Evolutionary conservation across 768 basidiomycete genomes (phyloP).

Genomic region (Pleurotus salmoneostramineus): DNA sequence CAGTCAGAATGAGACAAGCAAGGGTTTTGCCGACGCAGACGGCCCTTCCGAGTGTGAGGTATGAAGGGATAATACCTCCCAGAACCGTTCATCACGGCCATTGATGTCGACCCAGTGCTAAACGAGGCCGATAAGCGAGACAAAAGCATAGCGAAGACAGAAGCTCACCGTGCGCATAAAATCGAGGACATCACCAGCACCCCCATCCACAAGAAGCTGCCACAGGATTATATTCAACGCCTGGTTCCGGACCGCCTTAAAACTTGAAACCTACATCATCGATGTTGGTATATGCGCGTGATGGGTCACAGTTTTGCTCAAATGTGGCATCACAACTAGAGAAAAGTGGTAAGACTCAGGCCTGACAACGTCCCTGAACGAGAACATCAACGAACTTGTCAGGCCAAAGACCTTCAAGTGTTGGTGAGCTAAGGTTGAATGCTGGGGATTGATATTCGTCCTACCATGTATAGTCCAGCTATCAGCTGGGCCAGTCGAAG

Average conservation of each 20-base stretch:
- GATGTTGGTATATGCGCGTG: constrained; percentile 44
- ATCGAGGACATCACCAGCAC: constrained; percentile 50
- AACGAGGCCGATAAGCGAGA: not conserved
- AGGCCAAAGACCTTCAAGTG: constrained; percentile 45
- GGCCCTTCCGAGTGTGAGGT: too few relatives aligned
- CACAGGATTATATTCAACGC: not conserved
- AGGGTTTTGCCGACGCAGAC: too few relatives aligned
- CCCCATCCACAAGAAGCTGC: constrained; percentile 53
- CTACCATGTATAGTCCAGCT: constrained; percentile 61
- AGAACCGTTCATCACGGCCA: constrained; percentile 59
- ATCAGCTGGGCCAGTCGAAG: constrained; percentile 42
- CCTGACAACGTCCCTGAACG: not conserved
- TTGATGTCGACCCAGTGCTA: constrained; percentile 61
- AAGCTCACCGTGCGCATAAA: constrained; percentile 47
- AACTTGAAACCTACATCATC: constrained; percentile 20
- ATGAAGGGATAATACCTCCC: constrained; percentile 42
- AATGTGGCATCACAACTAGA: constrained; percentile 46
- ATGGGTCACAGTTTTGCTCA: constrained; percentile 39
- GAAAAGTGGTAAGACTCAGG: not conserved
- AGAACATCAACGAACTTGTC: constrained; percentile 33
- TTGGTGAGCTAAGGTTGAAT: not conserved
- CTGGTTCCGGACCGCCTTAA: too few relatives aligned
- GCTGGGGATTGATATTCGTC: constrained; percentile 2
- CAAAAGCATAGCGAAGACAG: not conserved
- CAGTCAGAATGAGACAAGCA: too few relatives aligned